These are phyloP conservation scores for Favolaschia claudopus DNA, from an alignment of 768 basidiomycete genomes.

Conservation along the genomic window DNA sequence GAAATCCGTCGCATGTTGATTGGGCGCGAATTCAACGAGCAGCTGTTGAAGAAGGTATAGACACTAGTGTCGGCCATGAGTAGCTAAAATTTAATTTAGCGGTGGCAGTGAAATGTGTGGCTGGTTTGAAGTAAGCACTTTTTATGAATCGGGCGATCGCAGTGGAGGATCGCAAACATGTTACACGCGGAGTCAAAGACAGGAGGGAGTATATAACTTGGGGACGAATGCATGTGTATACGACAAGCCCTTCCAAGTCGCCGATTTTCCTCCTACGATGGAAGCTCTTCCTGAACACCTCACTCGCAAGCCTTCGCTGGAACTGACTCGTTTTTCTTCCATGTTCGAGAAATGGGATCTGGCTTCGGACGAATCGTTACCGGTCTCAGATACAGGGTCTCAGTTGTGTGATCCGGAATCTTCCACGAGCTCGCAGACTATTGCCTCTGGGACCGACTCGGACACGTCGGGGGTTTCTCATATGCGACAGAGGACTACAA, in stretches of 20 bases:
- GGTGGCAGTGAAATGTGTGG: slow-evolving; percentile 24
- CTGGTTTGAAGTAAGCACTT: no score
- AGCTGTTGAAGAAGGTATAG: slow-evolving; percentile 42
- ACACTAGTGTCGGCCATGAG: slow-evolving; percentile 2
- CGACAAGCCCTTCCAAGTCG: neutral
- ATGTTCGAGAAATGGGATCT: slow-evolving; percentile 19
- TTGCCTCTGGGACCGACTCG: slow-evolving; percentile 1
- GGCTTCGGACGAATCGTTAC: neutral
- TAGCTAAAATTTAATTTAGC: slow-evolving; percentile 30
- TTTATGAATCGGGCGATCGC: no score
- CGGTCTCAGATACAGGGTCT: slow-evolving; percentile 2
- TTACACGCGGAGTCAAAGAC: neutral
- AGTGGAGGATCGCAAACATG: neutral
- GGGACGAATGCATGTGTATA: neutral
- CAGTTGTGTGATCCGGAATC: neutral
- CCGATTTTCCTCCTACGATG: neutral
- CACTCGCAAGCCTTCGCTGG: slow-evolving; percentile 1
- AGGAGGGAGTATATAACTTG: slow-evolving; percentile 1
- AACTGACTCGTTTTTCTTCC: slow-evolving; percentile 16
- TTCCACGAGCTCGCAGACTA: neutral
- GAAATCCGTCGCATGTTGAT: slow-evolving; percentile 95
- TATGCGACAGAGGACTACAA: slow-evolving; percentile 53
- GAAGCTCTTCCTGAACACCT: neutral
- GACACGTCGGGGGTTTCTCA: slow-evolving; percentile 24
- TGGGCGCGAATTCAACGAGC: slow-evolving; percentile 89